Evolutionary conservation across 116 monocot species (phyloP).

Genomic region (Phalaenopsis hybrid): DNA sequence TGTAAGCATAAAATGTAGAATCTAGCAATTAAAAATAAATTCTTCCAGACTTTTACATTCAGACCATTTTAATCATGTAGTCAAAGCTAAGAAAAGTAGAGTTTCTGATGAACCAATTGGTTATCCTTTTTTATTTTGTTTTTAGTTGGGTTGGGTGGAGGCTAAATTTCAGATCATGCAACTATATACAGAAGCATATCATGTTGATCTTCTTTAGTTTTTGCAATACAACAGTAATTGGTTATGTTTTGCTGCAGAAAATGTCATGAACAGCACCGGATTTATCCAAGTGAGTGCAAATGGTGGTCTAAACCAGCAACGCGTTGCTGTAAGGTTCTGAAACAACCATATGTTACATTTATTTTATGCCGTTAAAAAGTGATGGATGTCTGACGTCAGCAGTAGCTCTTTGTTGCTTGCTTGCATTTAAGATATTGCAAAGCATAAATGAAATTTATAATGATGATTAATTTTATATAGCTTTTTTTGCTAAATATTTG

Average conservation of each 20-base stretch:
- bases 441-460: background rate
- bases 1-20: background rate
- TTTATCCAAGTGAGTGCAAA: slow-evolving; percentile 78
- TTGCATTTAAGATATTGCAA: background rate
- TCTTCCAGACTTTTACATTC: background rate
- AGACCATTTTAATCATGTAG: background rate
- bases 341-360: background rate
- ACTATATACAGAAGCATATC: background rate
- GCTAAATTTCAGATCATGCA: background rate
- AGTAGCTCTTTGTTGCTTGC: background rate
- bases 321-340: slow-evolving; percentile 70
- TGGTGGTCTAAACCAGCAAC: slow-evolving; percentile 91
- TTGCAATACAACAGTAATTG: background rate
- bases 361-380: background rate
- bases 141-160: background rate
- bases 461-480: background rate
- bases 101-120: background rate
- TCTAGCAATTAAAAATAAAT: background rate
- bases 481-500: background rate
- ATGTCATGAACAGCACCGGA: slow-evolving; percentile 26
- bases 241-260: slow-evolving; percentile 21
- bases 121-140: background rate
- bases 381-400: background rate
- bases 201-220: background rate
- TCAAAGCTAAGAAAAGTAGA: background rate